Evolutionary conservation across 2,329 filamentous ascomycete genomes (phyloP).

Genomic region (Fusarium longipes): DNA sequence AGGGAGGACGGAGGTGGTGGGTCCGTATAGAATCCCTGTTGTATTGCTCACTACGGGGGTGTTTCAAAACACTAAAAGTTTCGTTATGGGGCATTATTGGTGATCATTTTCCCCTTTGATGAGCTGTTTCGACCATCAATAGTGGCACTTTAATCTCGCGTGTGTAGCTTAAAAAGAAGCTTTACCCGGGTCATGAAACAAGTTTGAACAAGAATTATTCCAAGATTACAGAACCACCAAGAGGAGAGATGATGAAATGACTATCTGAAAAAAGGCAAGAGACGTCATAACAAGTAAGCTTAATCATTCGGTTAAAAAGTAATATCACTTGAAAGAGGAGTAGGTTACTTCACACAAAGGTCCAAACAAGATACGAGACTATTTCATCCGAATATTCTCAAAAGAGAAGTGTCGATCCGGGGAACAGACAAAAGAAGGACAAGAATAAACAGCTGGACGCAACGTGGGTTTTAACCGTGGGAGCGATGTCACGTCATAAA

Average conservation of each 20-base stretch:
- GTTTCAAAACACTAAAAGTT: slow-evolving; percentile 27
- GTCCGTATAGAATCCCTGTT: slow-evolving; percentile 12
- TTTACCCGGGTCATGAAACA: neutral
- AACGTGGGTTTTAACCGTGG: neutral
- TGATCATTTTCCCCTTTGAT: slow-evolving; percentile 16
- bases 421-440: neutral
- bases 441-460: neutral
- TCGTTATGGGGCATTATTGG: neutral
- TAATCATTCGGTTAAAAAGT: neutral
- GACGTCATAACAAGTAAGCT: neutral
- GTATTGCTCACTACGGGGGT: slow-evolving; percentile 1
- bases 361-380: neutral
- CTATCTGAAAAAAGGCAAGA: neutral
- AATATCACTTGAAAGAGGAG: neutral
- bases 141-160: slow-evolving; percentile 11
- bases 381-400: neutral
- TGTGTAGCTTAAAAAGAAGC: neutral
- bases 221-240: neutral
- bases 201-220: slow-evolving; percentile 2
- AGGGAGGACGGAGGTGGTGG: slow-evolving; percentile 16
- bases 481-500: slow-evolving; percentile 6
- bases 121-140: neutral
- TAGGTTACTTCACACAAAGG: neutral
- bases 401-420: neutral
- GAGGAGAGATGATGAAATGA: neutral